Base-by-base conservation (phyloP, 441 rosid genomes). In the Melastoma candidum region DNA sequence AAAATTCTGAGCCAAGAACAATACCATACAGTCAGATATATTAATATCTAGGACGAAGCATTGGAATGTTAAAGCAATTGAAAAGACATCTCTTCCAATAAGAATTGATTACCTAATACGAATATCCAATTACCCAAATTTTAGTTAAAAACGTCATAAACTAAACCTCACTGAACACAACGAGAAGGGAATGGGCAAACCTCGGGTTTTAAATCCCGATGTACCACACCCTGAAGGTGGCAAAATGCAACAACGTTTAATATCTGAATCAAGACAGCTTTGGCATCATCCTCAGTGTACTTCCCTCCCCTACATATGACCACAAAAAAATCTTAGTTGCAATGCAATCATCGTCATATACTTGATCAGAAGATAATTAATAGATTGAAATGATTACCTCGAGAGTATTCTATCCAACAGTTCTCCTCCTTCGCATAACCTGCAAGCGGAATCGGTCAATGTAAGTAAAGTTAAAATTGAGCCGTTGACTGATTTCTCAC, bases 171-270 rank as follows among this genome's bases (percentile, higher is more conserved):
- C 41, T 36, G 41, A 36, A 2, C 7, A 36, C 41, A 9, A 36
- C 41, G 8, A 36, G 7, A 36, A 36, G 41, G 7, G 41, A 36
- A 36, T 32, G 49, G 2, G 24, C 60, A 24, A 17, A 58, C 62
- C 62, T 58, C 62, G 13, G 62, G 62, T 58, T 58, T 58, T 46
- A 58, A 41, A 58, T 58, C 62, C 54, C 62, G 62, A 43, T 58
- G 62, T 47, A 58, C 62, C 47, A 58, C 62, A 4, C 62, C 62
- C 43, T 58, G 62, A 22, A 52, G 46, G 46, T 52, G 56, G 46
- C 56, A 52, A 52, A 52, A 52, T 8, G 46, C 26, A 17, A 49
- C 62, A 41, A 58, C 48, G 43, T 58, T 58, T 41, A 58, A 46
- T 49, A 58, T 58, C 27, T 58, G 62, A 32, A 58, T 49, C 62